These are phyloP conservation scores for Quercus dentata DNA, from an alignment of 306 rosid species.

Conservation along the genomic window DNA sequence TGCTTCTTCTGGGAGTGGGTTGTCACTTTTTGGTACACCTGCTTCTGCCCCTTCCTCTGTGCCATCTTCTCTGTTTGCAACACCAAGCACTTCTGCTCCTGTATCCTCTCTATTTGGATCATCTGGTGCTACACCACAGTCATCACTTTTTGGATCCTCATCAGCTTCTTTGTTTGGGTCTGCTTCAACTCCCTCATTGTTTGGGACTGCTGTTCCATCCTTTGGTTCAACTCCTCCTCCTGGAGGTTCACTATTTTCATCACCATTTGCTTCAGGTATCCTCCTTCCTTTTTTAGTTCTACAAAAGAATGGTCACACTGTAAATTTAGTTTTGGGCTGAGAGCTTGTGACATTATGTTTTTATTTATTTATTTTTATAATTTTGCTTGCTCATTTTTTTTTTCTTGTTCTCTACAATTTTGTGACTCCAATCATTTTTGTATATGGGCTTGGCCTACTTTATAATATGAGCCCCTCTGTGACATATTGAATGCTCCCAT, in stretches of 20 bases:
- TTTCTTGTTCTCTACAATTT: too few species aligned
- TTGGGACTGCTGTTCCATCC: slow-evolving; percentile 46
- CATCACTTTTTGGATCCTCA: slow-evolving; percentile 59
- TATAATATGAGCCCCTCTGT: too few species aligned
- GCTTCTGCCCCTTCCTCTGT: slow-evolving; percentile 60
- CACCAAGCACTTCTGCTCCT: slow-evolving; percentile 69
- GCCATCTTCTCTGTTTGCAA: slow-evolving; percentile 64
- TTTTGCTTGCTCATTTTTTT: too few species aligned
- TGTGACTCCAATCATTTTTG: too few species aligned
- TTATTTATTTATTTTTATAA: too few species aligned
- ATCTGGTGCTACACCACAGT: slow-evolving; percentile 61
- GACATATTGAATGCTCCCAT: too few species aligned
- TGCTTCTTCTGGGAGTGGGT: slow-evolving; percentile 70
- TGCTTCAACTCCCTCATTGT: slow-evolving; percentile 61
- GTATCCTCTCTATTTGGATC: slow-evolving; percentile 52
- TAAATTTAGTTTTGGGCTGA: too few species aligned
- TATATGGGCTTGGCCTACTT: too few species aligned
- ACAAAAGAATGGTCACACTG: neutral
- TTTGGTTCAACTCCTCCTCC: slow-evolving; percentile 54
- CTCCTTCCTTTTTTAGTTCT: slow-evolving; percentile 12
- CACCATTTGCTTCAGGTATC: slow-evolving; percentile 81
- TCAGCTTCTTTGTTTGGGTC: slow-evolving; percentile 55
- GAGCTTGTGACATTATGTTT: too few species aligned
- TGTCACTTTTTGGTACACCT: slow-evolving; percentile 72
- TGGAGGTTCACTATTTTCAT: slow-evolving; percentile 66